Base-by-base conservation (phyloP, 148 eudicot species). In the Vaccinium macrocarpon region DNA sequence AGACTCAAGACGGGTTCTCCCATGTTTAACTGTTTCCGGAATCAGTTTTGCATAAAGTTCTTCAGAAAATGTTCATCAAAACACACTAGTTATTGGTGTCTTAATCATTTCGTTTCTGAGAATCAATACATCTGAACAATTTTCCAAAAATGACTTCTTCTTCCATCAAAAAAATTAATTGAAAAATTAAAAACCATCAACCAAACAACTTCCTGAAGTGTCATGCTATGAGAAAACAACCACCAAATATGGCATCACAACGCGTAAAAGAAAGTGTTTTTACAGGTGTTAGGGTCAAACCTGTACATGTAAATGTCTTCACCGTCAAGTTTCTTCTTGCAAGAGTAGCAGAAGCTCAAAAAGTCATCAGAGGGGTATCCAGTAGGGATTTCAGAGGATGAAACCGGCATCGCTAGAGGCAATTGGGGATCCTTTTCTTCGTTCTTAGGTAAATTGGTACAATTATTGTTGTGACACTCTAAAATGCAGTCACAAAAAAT, bases 281-380 rank as follows among this genome's bases (percentile, higher is more conserved):
- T 61, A 56, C n/a, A 79, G 7, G 13, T 72, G 21, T 49, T 21
- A 21, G 23, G 56, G n/a, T 82, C 92, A 66, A 68, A 96, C 98
- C 98, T 94, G 90, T 94, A 96, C 95, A 94, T 96, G 90, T 91
- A 96, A 61, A 94, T 96, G 87, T 96, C 98, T 88, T 89, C 90
- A 0, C 94, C 96, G 78, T 90, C 98, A 88, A 96, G 83, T 73
- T 89, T 93, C 91, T 96, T 96, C 90, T 93, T 88, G 90, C 98
- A 96, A 86, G 86, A 88, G 86, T 86, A 90, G 88, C 98, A 96
- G 78, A 71, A 90, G 91, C 90, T 94, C 92, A 96, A 86, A 92
- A 94, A 96, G 84, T 90, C 91, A 79, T 53, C 55, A 5, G 89
- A 86, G 61, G 90, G 95, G 83, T 84, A 90, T 56, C 86, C 51